Base-by-base conservation (phyloP, 2,329 filamentous ascomycete species). In the Paraphaeosphaeria minitans region DNA sequence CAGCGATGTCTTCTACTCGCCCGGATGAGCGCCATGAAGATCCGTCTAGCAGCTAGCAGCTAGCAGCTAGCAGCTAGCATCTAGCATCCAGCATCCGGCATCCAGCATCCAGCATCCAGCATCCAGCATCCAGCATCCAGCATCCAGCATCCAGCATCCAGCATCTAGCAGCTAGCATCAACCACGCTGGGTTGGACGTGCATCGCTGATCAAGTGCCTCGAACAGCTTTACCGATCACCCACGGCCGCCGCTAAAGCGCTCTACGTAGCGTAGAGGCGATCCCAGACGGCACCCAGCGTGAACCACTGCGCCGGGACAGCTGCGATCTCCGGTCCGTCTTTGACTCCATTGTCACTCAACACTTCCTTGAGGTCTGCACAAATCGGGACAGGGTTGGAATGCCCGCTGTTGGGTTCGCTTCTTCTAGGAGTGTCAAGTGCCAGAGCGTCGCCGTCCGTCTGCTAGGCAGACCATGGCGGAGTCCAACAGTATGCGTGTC, bases 291-390 rank as follows among this genome's bases (percentile, higher is more conserved):
- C 45, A 59, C 56, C 58, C 46, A 39, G 47, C 48, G 29, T 51
- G 67, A 62, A 68, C 65, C 67, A 57, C 56, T 39, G 57, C 45
- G 42, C 56, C 57, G 66, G 66, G 64, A 62, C 49, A 27, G 49
- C 12, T 27, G 41, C 55, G 53, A 54, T 52, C 39, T 57, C 55
- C 27, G 50, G 42, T n/a, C n/a, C n/a, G n/a, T n/a, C n/a, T n/a
- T n/a, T 60, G 19, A 35, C 19, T 21, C 27, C 29, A 19, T 45
- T 39, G 4, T 39, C 35, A 16, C 37, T 39, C 37, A n/a, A 49
- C n/a, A 24, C 22, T 37, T 37, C 39, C 41, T 29, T 37, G 35
- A 46, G 27, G 39, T 45, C 51, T 3, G 35, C n/a, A n/a, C 49
- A 22, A 13, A 14, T 33, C 1, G 37, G 10, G 9, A 10, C 16